Evolutionary conservation across 176 grass and related monocot genomes (phyloP), one percentile per base, ranked within the genome.

Genomic region (Oryza coarctata): DNA sequence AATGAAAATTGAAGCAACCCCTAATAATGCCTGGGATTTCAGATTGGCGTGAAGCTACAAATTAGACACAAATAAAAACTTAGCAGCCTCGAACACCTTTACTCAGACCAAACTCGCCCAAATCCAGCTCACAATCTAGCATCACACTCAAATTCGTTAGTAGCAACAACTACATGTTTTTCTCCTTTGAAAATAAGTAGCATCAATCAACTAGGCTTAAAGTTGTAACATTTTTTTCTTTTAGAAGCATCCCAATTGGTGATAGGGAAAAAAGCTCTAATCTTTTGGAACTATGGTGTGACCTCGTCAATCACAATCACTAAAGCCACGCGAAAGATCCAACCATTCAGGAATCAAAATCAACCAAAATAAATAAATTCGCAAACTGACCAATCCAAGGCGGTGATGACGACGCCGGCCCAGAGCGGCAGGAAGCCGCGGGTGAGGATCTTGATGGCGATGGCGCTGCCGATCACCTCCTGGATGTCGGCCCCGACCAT

Each of bases 401-500:
- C 95, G 78, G 95, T 98, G 80, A 98, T 93, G 31, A 98, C 82
- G 36, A 94, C 95, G 68, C 95, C 95, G 78, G 90, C 90, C 95
- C 95, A 98, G 70, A 98, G 95, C 63, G 95, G 92, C 75, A 98
- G 74, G 69, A 88, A 83, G 13, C 95, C 95, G 3, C 79, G 71
- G 80, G 92, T 98, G 14, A 98, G 89, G 68, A 98, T 98, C 90
- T 98, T 98, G 78, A 98, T 93, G 32, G 95, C 95, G 84, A 98
- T 93, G 60, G 95, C 95, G 66, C 95, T 98, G 0, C 95, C 92
- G 31, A 98, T 98, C 69, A 98, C 95, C 88, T 98, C 95, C 87
- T 98, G 95, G 5, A 98, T 94, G 61, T 98, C 95, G 0, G 95
- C 95, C 25, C 92, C 95, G 38, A 98, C 93, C 88, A 98, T 82